Percentiles rank a stretch among this genome's conserved stretches.
Evolutionary conservation across 1,139 yeast species (phyloP).

Genomic region (Petasospora fabianii): DNA sequence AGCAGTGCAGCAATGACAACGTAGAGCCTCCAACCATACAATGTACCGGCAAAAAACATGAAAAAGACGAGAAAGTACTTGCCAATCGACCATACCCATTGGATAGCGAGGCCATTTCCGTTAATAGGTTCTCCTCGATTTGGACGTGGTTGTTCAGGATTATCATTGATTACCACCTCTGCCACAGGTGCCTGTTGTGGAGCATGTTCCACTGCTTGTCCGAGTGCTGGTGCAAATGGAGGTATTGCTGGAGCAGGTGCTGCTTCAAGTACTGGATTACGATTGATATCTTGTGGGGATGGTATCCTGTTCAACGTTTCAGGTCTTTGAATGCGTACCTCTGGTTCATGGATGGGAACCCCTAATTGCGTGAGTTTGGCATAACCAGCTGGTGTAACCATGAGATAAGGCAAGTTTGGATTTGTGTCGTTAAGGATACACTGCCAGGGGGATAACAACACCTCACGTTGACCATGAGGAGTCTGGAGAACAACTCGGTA

Average conservation of each 20-base stretch:
- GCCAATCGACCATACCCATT: not conserved
- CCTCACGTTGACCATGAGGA: conserved; percentile 18
- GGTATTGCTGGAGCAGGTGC: no score
- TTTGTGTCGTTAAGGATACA: conserved; percentile 42
- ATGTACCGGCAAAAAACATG: not conserved
- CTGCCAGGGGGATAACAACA: conserved; percentile 37
- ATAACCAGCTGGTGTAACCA: conserved; percentile 39
- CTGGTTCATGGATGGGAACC: conserved; percentile 14
- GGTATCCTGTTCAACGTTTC: not conserved
- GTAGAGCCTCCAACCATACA: conserved; percentile 2
- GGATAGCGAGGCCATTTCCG: no score
- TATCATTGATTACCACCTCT: no score
- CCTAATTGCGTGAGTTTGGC: conserved; percentile 31
- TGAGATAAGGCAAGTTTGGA: conserved; percentile 36
- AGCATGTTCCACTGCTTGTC: no score
- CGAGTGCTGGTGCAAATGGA: no score
- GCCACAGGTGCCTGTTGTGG: no score
- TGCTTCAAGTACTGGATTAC: no score
- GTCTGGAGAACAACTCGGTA: conserved; percentile 18
- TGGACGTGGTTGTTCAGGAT: no score
- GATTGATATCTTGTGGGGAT: not conserved
- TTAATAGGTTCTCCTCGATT: no score
- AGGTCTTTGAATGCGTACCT: conserved; percentile 1
- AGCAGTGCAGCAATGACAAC: not conserved
- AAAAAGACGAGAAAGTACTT: conserved; percentile 1